Conservation (phyloP, 768 basidiomycete species). For the Mycena belliarum region DNA sequence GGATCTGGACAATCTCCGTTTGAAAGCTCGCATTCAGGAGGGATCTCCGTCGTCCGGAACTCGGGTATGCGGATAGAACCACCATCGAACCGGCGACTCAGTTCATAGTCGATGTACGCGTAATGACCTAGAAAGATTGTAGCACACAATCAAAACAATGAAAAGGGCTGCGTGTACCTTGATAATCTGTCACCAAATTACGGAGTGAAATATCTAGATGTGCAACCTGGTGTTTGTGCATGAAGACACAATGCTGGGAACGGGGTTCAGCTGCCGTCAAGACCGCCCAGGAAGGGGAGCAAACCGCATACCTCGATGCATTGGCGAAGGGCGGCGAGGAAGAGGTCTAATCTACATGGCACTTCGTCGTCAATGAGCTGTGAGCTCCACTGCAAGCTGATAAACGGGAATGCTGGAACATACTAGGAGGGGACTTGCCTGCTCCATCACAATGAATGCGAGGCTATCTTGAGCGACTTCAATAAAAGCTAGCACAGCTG, state of each 20-base stretch:
- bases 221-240: slow-evolving; percentile 65
- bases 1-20: slow-evolving; percentile 50
- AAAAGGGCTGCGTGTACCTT: slow-evolving; percentile 30
- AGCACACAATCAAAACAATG: background rate
- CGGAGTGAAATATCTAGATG: slow-evolving; percentile 74
- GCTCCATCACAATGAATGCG: slow-evolving; percentile 75
- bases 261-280: background rate
- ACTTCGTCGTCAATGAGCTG: slow-evolving; percentile 51
- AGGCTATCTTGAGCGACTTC: slow-evolving; percentile 51
- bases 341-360: slow-evolving; percentile 52
- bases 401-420: background rate
- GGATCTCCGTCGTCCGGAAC: slow-evolving; percentile 63
- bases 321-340: slow-evolving; percentile 60
- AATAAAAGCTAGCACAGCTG: slow-evolving; percentile 69
- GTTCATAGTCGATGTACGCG: slow-evolving; percentile 76
- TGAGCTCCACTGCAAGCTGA: slow-evolving; percentile 59
- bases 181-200: slow-evolving; percentile 68
- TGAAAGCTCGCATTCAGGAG: slow-evolving; percentile 61
- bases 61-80: slow-evolving; percentile 39
- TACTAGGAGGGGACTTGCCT: background rate
- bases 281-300: background rate
- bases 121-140: slow-evolving; percentile 36
- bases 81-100: slow-evolving; percentile 55
- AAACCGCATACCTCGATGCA: slow-evolving; percentile 59
- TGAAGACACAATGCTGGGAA: slow-evolving; percentile 63